phyloP scores from a whole-genome alignment of 1,139 yeast species.

The Yamadazyma siamensis region DNA sequence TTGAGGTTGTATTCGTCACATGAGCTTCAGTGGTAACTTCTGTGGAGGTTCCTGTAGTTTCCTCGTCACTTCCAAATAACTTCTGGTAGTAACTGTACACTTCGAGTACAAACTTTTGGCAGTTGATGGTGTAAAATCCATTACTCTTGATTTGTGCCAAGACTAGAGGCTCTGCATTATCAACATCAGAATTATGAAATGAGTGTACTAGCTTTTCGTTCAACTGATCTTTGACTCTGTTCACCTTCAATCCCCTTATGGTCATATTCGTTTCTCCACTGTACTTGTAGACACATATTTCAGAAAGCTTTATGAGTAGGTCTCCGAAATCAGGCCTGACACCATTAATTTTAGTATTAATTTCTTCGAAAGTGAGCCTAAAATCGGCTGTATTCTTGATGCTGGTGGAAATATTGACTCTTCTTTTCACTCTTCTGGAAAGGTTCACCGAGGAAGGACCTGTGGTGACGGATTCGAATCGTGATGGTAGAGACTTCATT shows the following conservation, averaged over 20 bases:
- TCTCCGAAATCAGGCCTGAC: constrained; percentile 41
- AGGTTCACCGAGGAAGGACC: constrained; percentile 8
- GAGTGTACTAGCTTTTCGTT: constrained; percentile 10
- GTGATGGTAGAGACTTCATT: constrained; percentile 2
- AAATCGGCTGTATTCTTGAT: constrained; percentile 13
- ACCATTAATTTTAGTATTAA: constrained; percentile 21
- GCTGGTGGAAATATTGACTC: constrained; percentile 6
- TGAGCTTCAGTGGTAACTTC: neutral
- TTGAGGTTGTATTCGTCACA: too few relatives aligned
- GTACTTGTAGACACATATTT: constrained; percentile 27
- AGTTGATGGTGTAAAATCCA: constrained; percentile 28
- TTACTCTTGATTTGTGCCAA: constrained; percentile 6
- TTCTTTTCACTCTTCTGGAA: constrained; percentile 8
- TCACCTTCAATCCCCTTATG: constrained; percentile 17
- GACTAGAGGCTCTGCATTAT: constrained; percentile 9
- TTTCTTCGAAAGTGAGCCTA: constrained; percentile 19
- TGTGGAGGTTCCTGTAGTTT: constrained; percentile 3
- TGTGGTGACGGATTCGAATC: constrained; percentile 2
- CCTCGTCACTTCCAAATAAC: constrained; percentile 20
- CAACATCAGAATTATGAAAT: constrained; percentile 5
- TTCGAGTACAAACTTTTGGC: constrained; percentile 45
- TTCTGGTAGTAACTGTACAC: constrained; percentile 58
- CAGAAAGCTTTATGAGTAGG: constrained; percentile 21
- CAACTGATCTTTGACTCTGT: constrained; percentile 16
- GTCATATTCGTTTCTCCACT: constrained; percentile 33